Evolutionary conservation across 306 rosid species (phyloP), one percentile per base, ranked within the genome.

Genomic region (Comarum palustre): DNA sequence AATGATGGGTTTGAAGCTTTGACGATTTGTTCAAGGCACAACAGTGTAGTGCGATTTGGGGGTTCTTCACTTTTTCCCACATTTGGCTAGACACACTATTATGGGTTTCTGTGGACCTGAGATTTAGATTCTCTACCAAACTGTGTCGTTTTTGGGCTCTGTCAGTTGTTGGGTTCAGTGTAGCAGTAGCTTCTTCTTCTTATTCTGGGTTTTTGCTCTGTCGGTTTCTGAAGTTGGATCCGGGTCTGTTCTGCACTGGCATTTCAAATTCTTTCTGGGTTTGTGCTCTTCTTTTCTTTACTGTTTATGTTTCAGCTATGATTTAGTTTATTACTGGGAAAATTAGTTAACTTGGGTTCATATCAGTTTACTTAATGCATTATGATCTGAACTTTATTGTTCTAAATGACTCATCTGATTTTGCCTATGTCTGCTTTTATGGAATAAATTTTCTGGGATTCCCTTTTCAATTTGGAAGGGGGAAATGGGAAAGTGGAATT

Each of bases 101-200:
- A 50, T 65, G 12, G 72, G 80, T 84, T 15, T 46, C 83, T 77
- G 24, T 73, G 85, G 87, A 87, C 74, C 79, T 78, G 68, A 83
- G 27, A 14, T 57, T 57, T 41, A 41, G 86, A 90, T 84, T 84
- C 83, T 79, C 80, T 82, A 66, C 80, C 45, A 60, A 43, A 69
- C 32, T 32, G 9, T 13, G 16, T 69, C 62, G 64, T 27, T 45
- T 51, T 68, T 51, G 45, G 65, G 4, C 50, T 12, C 60, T 89
- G 92, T 93, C 92, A 86, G 92, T 83, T 86, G 78, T 89, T 75
- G 88, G 86, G 87, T 89, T 80, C 77, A 65, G 81, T 86, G 85
- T 75, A 39, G 66, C 29, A 73, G 81, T 36, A 78, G 77, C 92
- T 74, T 74, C 77, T 79, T 76, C 51, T 59, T 61, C 24, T 61